Evolutionary conservation across 305 asterid genomes (phyloP).

Genomic region (Fraxinus latifolia): DNA sequence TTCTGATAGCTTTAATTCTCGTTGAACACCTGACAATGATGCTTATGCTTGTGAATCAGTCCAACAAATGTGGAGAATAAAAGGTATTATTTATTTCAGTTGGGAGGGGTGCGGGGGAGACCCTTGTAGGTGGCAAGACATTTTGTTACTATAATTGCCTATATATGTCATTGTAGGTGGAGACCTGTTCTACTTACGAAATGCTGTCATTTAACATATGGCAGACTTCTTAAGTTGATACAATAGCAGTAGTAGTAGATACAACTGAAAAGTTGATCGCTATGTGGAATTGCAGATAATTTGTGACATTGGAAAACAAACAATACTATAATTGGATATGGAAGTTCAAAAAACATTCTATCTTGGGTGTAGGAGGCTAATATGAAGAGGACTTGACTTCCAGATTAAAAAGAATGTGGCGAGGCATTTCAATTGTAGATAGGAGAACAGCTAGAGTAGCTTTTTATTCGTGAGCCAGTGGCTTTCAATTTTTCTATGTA

Average conservation of each 20-base stretch:
- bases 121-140: background rate
- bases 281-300: background rate
- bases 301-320: background rate
- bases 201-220: background rate
- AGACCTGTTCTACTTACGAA: background rate
- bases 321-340: background rate
- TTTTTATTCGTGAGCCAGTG: background rate
- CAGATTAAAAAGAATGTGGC: background rate
- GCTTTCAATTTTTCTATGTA: background rate
- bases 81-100: background rate
- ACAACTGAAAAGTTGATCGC: background rate
- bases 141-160: background rate
- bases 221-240: background rate
- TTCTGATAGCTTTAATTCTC: background rate
- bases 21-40: background rate
- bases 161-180: background rate
- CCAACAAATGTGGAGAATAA: background rate
- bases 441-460: background rate
- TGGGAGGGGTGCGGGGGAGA: background rate
- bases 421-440: background rate
- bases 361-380: background rate
- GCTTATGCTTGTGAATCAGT: background rate
- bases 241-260: background rate
- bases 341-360: background rate
- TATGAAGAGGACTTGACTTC: background rate